A percentile compares a stretch with the other conserved stretches of the same genome.
These are phyloP conservation scores for Fusarium pseudocircinatum DNA, from an alignment of 2,329 filamentous ascomycete species.

Conservation along the genomic window DNA sequence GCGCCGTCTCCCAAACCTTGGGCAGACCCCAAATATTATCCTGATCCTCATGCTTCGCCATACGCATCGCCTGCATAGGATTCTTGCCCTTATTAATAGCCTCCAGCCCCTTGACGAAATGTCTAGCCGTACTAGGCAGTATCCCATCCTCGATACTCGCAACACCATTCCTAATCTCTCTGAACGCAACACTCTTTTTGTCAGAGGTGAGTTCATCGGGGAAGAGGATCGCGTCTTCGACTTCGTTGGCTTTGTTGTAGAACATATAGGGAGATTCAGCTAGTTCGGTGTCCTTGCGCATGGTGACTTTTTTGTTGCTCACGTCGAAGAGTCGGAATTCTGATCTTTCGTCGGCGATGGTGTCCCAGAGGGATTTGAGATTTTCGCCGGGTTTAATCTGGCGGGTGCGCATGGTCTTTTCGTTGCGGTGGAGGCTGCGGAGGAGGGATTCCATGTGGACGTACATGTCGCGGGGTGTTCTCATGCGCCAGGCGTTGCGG, in stretches of 20 bases:
- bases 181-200: constrained; percentile 31
- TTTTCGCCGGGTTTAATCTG: constrained; percentile 40
- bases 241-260: constrained; percentile 39
- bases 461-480: constrained; percentile 35
- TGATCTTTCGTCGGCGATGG: constrained; percentile 24
- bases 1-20: constrained; percentile 35
- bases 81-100: constrained; percentile 12
- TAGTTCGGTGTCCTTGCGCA: neutral
- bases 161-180: constrained; percentile 37
- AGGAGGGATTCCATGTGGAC: constrained; percentile 37
- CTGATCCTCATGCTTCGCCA: constrained; percentile 10
- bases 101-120: constrained; percentile 20
- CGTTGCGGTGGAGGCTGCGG: constrained; percentile 33
- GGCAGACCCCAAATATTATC: constrained; percentile 37
- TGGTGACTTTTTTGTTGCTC: neutral
- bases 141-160: constrained; percentile 26
- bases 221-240: constrained; percentile 41
- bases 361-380: constrained; percentile 39
- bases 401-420: constrained; percentile 38
- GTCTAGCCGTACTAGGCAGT: constrained; percentile 14
- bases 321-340: constrained; percentile 28
- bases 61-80: constrained; percentile 5
- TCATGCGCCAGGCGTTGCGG: constrained; percentile 41
- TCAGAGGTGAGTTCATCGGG: constrained; percentile 33
- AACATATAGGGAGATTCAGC: constrained; percentile 33